Evolutionary conservation across 768 basidiomycete genomes (phyloP), one percentile per base, ranked within the genome.

Genomic region (Hericium erinaceus): DNA sequence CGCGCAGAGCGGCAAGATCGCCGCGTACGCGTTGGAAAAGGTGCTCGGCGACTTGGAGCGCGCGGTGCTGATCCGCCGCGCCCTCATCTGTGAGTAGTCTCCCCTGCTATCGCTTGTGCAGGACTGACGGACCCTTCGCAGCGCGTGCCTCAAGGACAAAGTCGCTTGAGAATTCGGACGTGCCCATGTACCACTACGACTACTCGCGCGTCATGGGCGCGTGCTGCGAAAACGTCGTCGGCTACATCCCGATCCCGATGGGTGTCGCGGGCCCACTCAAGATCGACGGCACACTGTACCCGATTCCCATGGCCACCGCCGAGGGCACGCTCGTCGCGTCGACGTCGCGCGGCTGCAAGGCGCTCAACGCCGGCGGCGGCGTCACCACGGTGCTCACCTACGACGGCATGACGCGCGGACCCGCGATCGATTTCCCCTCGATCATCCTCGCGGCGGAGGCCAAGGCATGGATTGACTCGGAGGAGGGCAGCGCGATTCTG

Each of bases 221-320:
- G 10, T 99, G 95, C 74, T 99, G 97, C 73, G 97, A 99, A 74
- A 98, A 99, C 70, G 97, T 99, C 53, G 83, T 98, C 51, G 97
- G 97, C 37, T 99, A 91, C 70, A 92, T 98, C 70, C 97, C 95
- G 44, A 72, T 99, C 39, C 97, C 97, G 0, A 85, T 98, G 54
- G 97, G 97, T 64, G 87, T 98, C 59, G 97, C 97, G 15, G 97
- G 97, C 2, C 97, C 97, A 2, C 83, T 99, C 39, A 89, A 82
- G 48, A 80, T 99, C 67, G 95, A 99, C 65, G 93, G 91, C 33
- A 74, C 80, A 44, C 73, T 85, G 50, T 84, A 84, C 64, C 95
- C 85, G 41, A 95, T 99, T 65, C 97, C 97, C 8, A 98, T 99
- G 97, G 97, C 97, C 46, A 99, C 97, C 4, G 95, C 97, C n/a